These are phyloP conservation scores for Microbotryum saponariae DNA, from an alignment of 1,284 basidiomycete genomes.

Conservation along the genomic window DNA sequence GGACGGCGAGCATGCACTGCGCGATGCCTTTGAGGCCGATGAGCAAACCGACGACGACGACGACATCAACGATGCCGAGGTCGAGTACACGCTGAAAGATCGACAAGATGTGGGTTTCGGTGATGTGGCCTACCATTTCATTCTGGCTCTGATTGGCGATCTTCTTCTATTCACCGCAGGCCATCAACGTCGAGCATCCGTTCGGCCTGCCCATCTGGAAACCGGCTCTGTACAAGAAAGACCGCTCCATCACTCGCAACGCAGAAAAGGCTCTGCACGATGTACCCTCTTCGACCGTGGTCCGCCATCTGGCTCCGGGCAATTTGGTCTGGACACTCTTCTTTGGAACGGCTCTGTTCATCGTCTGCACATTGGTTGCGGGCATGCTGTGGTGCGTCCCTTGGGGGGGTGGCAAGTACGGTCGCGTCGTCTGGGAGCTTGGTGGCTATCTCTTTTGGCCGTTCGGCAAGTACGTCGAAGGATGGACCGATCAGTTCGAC, in stretches of 20 bases:
- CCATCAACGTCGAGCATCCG: slow-evolving; percentile 96
- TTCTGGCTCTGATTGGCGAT: no score
- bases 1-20: slow-evolving; percentile 11
- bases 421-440: slow-evolving; percentile 78
- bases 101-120: slow-evolving; percentile 69
- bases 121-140: background rate
- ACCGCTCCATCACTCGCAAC: slow-evolving; percentile 87
- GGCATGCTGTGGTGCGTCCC: slow-evolving; percentile 63
- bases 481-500: slow-evolving; percentile 50
- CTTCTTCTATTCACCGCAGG: slow-evolving; percentile 36
- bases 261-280: slow-evolving; percentile 91
- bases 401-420: slow-evolving; percentile 72
- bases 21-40: slow-evolving; percentile 21
- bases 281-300: slow-evolving; percentile 81
- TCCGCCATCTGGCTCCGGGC: slow-evolving; percentile 74
- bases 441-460: slow-evolving; percentile 98
- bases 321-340: slow-evolving; percentile 83
- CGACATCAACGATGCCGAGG: slow-evolving; percentile 56
- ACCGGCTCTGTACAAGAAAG: slow-evolving; percentile 97
- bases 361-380: slow-evolving; percentile 61
- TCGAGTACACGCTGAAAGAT: slow-evolving; percentile 83
- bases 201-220: slow-evolving; percentile 99
- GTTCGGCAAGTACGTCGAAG: slow-evolving; percentile 97
- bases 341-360: slow-evolving; percentile 87
- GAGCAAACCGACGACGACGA: slow-evolving; percentile 7